Percentiles rank a stretch among this genome's conserved stretches.
These are phyloP conservation scores for Glycine latifolia DNA, from an alignment of 306 rosid species.

Conservation along the genomic window DNA sequence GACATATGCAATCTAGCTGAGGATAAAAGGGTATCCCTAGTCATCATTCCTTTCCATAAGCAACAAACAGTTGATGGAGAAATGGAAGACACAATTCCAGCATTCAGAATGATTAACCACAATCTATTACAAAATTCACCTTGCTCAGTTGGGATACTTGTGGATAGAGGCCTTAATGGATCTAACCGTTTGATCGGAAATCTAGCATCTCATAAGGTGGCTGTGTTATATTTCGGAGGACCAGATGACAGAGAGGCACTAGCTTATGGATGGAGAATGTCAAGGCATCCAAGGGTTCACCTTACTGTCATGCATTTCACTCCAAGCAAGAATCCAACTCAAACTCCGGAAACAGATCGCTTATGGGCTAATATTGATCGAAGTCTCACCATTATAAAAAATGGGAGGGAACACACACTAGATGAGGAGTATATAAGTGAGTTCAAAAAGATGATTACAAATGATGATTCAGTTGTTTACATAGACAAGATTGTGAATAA, in stretches of 20 bases:
- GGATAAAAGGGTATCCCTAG: constrained; percentile 71
- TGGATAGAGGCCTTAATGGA: constrained; percentile 77
- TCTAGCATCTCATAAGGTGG: constrained; percentile 60
- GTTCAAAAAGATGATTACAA: constrained; percentile 39
- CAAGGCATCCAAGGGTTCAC: constrained; percentile 64
- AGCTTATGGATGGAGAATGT: constrained; percentile 82
- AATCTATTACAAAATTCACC: constrained; percentile 71
- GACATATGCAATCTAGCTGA: constrained; percentile 82
- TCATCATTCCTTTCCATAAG: constrained; percentile 90
- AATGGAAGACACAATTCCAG: constrained; percentile 80
- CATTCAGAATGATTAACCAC: constrained; percentile 74
- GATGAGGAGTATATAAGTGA: constrained; percentile 67
- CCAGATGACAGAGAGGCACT: constrained; percentile 87
- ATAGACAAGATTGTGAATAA: constrained; percentile 64
- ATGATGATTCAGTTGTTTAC: constrained; percentile 52
- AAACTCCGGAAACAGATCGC: background rate
- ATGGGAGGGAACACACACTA: constrained; percentile 35
- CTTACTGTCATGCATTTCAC: constrained; percentile 68
- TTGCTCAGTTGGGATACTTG: constrained; percentile 83
- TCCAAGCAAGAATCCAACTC: constrained; percentile 40
- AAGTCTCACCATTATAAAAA: background rate
- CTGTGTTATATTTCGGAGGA: constrained; percentile 77
- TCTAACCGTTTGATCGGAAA: constrained; percentile 57
- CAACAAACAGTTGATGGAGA: constrained; percentile 90
- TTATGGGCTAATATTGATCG: background rate